Conservation (phyloP, 1,284 basidiomycete species). For the Marasmius oreades region DNA sequence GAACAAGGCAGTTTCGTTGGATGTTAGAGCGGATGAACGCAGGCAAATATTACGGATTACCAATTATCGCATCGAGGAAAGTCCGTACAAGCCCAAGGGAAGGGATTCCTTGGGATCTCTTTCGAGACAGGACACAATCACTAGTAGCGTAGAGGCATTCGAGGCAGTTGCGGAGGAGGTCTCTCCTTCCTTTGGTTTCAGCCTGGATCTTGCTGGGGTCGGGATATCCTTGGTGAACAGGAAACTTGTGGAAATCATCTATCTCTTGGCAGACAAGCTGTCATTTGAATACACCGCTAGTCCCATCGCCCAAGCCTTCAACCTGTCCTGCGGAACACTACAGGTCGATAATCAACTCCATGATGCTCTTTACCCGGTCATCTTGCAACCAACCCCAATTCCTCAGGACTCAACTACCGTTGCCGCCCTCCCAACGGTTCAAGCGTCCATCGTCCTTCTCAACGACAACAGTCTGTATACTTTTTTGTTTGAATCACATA, state of each 20-base stretch:
- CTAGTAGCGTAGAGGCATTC: slow-evolving; percentile 73
- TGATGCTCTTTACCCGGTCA: slow-evolving; percentile 93
- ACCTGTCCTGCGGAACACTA: slow-evolving; percentile 82
- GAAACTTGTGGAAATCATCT: slow-evolving; percentile 87
- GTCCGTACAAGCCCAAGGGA: slow-evolving; percentile 82
- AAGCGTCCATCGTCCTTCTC: slow-evolving; percentile 84
- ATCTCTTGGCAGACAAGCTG: slow-evolving; percentile 78
- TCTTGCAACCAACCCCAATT: slow-evolving; percentile 93
- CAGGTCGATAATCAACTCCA: slow-evolving; percentile 99
- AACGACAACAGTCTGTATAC: slow-evolving; percentile 81
- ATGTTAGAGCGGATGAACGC: slow-evolving; percentile 88
- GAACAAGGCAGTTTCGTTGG: slow-evolving; percentile 75
- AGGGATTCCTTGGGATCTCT: slow-evolving; percentile 49
- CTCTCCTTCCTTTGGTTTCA: slow-evolving; percentile 65
- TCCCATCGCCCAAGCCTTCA: slow-evolving; percentile 77
- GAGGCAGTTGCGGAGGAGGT: slow-evolving; percentile 85
- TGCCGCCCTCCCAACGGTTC: slow-evolving; percentile 87
- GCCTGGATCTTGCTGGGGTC: slow-evolving; percentile 85
- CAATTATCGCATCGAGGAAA: slow-evolving; percentile 83
- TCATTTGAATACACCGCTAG: slow-evolving; percentile 88
- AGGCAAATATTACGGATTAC: slow-evolving; percentile 88
- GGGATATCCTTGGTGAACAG: slow-evolving; percentile 93
- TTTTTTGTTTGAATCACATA: neutral
- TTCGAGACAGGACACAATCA: slow-evolving; percentile 68
- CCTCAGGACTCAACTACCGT: slow-evolving; percentile 80